A percentile compares a stretch with the other conserved stretches of the same genome.
Evolutionary conservation across 2,329 filamentous ascomycete genomes (phyloP).

Genomic region (Trichophyton equinum): DNA sequence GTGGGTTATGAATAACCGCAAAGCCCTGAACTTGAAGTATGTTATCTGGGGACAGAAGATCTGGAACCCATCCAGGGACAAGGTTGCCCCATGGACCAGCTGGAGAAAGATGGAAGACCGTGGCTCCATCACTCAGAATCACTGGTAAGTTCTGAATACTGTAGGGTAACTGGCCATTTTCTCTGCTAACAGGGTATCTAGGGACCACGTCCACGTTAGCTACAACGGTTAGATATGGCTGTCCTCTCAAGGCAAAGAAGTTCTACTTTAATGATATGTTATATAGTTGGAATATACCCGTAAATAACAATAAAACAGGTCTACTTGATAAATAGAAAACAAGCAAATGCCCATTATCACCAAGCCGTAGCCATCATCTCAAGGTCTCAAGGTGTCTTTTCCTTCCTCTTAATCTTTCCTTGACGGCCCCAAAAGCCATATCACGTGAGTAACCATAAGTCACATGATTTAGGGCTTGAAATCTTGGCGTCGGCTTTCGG

Average conservation of each 20-base stretch:
- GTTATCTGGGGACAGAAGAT: constrained; percentile 42
- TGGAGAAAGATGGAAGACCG: constrained; percentile 37
- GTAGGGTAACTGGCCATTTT: neutral
- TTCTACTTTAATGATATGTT: neutral
- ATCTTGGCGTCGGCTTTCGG: neutral
- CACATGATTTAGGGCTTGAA: neutral
- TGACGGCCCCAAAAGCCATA: neutral
- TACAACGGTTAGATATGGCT: constrained; percentile 9
- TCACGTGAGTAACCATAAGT: neutral
- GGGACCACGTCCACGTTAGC: constrained; percentile 15
- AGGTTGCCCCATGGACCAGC: constrained; percentile 28
- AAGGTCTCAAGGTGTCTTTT: too few relatives aligned
- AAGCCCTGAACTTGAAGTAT: constrained; percentile 35
- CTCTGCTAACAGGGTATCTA: constrained; percentile 5
- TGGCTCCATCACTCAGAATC: constrained; percentile 32
- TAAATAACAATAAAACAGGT: too few relatives aligned
- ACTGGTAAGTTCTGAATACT: constrained; percentile 24
- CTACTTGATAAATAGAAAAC: too few relatives aligned
- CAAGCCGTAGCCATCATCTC: too few relatives aligned
- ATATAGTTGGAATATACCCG: neutral
- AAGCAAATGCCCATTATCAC: too few relatives aligned
- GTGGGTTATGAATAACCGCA: constrained; percentile 38
- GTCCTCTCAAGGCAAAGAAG: neutral
- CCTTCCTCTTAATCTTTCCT: neutral
- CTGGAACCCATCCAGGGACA: constrained; percentile 30